Evolutionary conservation across 192 early-diverging fungal genomes (phyloP).

Genomic region (Coemansia sp.): DNA sequence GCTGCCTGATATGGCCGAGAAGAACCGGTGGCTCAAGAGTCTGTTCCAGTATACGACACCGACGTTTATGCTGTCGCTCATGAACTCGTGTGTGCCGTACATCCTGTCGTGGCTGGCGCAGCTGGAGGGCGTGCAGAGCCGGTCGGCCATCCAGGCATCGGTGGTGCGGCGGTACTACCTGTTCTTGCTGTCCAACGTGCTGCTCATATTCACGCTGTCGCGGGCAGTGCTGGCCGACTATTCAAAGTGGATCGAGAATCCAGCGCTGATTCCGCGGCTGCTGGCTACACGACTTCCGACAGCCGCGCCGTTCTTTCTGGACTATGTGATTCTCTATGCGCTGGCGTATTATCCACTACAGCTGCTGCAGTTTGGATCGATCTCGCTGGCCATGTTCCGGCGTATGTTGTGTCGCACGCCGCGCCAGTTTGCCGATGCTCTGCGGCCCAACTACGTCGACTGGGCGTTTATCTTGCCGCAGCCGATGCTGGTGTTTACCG

Average conservation of each 20-base stretch:
- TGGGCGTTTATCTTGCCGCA: constrained; percentile 68
- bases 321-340: constrained; percentile 71
- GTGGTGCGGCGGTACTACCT: constrained; percentile 66
- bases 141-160: constrained; percentile 41
- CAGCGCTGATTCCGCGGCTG: constrained; percentile 60
- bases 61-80: constrained; percentile 38
- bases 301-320: constrained; percentile 77
- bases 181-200: constrained; percentile 73
- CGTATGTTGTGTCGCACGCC: constrained; percentile 71
- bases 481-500: constrained; percentile 71
- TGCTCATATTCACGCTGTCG: constrained; percentile 71
- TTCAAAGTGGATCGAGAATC: constrained; percentile 67
- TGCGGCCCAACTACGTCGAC: constrained; percentile 64
- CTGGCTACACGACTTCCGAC: constrained; percentile 68
- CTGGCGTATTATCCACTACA: constrained; percentile 66
- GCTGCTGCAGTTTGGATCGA: constrained; percentile 66
- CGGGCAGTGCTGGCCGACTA: constrained; percentile 64
- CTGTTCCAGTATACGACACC: constrained; percentile 46
- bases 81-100: constrained; percentile 46
- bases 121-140: constrained; percentile 48
- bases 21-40: constrained; percentile 49
- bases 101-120: constrained; percentile 42
- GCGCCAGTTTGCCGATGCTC: constrained; percentile 70
- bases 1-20: constrained; percentile 37
- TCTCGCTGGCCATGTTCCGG: constrained; percentile 55